Base-by-base conservation (phyloP, 257 asterid genomes). In the Voacanga thouarsii region DNA sequence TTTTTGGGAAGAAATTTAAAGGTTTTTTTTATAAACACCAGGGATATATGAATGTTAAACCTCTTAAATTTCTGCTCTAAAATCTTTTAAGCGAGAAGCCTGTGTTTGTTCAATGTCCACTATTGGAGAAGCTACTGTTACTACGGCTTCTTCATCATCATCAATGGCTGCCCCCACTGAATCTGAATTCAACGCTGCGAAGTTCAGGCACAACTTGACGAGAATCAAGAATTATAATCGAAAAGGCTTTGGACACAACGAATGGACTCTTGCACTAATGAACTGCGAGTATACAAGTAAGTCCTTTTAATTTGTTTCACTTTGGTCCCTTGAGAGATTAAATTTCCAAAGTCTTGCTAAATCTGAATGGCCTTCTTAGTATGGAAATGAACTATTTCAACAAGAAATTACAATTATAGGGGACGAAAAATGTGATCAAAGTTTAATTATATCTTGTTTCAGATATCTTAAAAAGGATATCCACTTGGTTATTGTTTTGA, bases 141-240 rank as follows among this genome's bases (percentile, higher is more conserved):
- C n/a, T n/a, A n/a, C n/a, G n/a, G 4, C 55, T 33, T 66, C 80
- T 39, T 33, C 51, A 24, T 39, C 81, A 28, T 80, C 89, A 21
- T 78, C 93, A 2, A 69, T 92, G 30, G 81, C 83, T 30, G 65
- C 85, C 44, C 50, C 82, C 3, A 84, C 71, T 9, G 87, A 87
- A 18, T 81, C 89, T 26, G 96, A 90, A 44, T 92, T 95, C 73
- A 97, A 95, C 74, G 80, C 98, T 2, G 93, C 91, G 90, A 88
- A 84, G 70, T 93, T 95, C 74, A 87, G 99, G 80, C 90, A 89
- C 82, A 88, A 92, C 89, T 82, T 96, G 92, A 87, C 97, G 28
- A 88, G 99, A 87, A 96, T 98, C 81, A 64, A 90, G 85, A 92
- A 93, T 83, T 96, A 90, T 81, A 96, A 96, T 71, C 96, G 97